Percentiles rank a stretch among this genome's conserved stretches.
Evolutionary conservation across 441 rosid species (phyloP).

Genomic region (Sinapis alba): DNA sequence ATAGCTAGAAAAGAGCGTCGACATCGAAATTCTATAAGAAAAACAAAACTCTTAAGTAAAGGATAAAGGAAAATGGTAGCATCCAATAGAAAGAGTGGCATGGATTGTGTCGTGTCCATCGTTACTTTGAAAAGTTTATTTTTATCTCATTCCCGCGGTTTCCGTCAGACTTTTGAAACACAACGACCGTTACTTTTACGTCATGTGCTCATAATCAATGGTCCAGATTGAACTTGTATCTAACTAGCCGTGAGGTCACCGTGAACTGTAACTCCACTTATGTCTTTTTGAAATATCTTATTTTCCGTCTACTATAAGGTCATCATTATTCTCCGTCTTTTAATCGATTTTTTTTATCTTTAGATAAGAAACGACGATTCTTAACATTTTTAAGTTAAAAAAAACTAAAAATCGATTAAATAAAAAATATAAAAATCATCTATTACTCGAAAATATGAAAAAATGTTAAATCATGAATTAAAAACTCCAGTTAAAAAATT

Average conservation of each 20-base stretch:
- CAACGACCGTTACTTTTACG: not conserved
- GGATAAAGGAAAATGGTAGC: not conserved
- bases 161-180: not conserved
- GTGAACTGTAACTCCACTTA: not conserved
- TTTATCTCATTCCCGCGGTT: constrained; percentile 2
- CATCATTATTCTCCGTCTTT: too few relatives aligned
- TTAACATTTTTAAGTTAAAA: too few relatives aligned
- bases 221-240: not conserved
- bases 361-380: too few relatives aligned
- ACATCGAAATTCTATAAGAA: not conserved
- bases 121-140: not conserved
- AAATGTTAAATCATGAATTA: too few relatives aligned
- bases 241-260: not conserved
- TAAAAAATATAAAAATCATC: too few relatives aligned
- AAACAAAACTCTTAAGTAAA: not conserved
- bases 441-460: too few relatives aligned
- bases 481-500: too few relatives aligned
- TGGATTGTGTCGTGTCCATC: not conserved
- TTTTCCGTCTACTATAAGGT: too few relatives aligned
- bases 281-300: not conserved
- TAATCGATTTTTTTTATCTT: too few relatives aligned
- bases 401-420: too few relatives aligned
- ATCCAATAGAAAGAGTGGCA: not conserved
- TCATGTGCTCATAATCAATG: not conserved
- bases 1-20: not conserved